Evolutionary conservation across 73 alveolate genomes (phyloP).

Genomic region (Tetrahymena elliotti): DNA sequence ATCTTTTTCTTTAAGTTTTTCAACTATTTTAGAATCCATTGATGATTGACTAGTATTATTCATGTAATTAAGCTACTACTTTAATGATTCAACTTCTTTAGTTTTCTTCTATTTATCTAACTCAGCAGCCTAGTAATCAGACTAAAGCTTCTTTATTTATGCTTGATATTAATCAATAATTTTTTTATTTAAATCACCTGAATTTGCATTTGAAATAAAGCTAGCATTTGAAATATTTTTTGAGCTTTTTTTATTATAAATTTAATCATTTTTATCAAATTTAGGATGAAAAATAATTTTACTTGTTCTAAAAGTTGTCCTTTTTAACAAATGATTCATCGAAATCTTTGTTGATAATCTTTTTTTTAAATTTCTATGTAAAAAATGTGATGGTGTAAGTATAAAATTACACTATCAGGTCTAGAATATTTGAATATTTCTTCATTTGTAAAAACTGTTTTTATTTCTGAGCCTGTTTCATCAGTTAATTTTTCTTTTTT

Average conservation of each 20-base stretch:
- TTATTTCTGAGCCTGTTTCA: slow-evolving; percentile 8
- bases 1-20: background rate
- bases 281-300: background rate
- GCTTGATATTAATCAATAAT: background rate
- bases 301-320: background rate
- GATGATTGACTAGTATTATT: background rate
- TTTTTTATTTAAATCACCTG: background rate
- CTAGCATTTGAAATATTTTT: background rate
- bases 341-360: background rate
- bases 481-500: slow-evolving; percentile 24
- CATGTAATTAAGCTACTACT: background rate
- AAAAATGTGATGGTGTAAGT: background rate
- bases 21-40: background rate
- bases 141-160: background rate
- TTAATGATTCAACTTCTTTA: background rate
- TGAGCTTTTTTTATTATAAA: background rate
- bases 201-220: background rate
- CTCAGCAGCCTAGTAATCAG: background rate
- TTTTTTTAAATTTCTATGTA: background rate
- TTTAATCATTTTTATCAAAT: too few relatives aligned
- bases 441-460: slow-evolving; percentile 20
- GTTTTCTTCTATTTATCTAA: background rate
- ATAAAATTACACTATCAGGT: slow-evolving; percentile 26
- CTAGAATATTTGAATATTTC: slow-evolving; percentile 26
- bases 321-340: background rate